Base-by-base conservation (phyloP, 352 stramenopile genomes). In the Ophiocytium majus region DNA sequence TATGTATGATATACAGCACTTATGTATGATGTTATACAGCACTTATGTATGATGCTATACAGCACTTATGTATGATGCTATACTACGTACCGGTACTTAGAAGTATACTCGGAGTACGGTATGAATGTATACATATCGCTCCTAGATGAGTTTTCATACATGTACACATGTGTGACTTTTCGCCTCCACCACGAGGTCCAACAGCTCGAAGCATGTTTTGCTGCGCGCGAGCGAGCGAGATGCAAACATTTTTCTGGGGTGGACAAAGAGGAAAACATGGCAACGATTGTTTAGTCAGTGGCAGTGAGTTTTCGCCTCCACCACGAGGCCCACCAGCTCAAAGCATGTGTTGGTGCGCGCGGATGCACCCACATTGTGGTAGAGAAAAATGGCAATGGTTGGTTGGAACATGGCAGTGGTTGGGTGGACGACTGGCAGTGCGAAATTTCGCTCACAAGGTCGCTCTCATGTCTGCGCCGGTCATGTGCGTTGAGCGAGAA, bases 241-340 rank as follows among this genome's bases (percentile, higher is more conserved):
- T 96, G 86, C 96, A 99, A 37, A 91, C 87, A 19, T 85, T 75
- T 66, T 66, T 83, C 0, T 14, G 43, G 43, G 5, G 43, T 57
- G 43, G 5, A 14, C 43, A 28, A 36, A 32, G 14, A 32, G 32
- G 35, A 17, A 49, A 28, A 50, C n/a, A n/a, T n/a, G n/a, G n/a
- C n/a, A n/a, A n/a, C n/a, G n/a, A n/a, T n/a, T n/a, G n/a, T n/a
- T n/a, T 35, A 19, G 31, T 35, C 32, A 36, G 9, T 0, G 50
- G 78, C 28, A 81, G 28, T 32, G 75, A 35, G n/a, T 9, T 81
- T 82, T 86, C 50, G 94, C 91, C 17, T 88, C 88, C 9, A 95
- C 90, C 78, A 99, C 95, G 28, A 89, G 84, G 88, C 98, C 94
- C 90, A 99, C 92, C 84, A 99, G 93, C 36, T 84, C 74, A 84